Conservation (phyloP, 352 stramenopile species). For the Pseudoperonospora humuli region DNA sequence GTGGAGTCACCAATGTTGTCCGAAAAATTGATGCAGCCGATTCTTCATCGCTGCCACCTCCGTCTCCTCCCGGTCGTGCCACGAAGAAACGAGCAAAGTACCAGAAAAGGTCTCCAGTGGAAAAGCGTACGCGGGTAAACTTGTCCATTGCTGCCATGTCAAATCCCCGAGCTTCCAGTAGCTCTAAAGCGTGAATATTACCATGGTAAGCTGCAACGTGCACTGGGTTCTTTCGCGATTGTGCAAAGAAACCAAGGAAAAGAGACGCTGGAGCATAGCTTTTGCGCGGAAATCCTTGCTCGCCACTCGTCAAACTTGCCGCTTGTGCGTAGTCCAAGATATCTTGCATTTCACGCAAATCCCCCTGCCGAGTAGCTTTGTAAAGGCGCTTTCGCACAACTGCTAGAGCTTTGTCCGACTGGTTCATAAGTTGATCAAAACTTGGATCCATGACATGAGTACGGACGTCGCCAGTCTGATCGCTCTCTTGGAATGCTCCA, state of each 20-base stretch:
- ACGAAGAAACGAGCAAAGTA: constrained; percentile 74
- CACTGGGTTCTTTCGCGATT: constrained; percentile 72
- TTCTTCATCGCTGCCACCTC: constrained; percentile 39
- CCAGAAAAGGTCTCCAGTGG: constrained; percentile 75
- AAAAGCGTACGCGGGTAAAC: constrained; percentile 69
- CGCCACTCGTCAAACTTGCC: constrained; percentile 26
- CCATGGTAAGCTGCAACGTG: constrained; percentile 70
- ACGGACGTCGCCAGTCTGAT: constrained; percentile 66
- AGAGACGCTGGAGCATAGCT: constrained; percentile 43
- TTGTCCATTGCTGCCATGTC: constrained; percentile 65
- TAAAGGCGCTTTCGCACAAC: constrained; percentile 64
- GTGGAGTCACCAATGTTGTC: constrained; percentile 70
- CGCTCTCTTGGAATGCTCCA: constrained; percentile 71
- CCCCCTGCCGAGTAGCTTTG: constrained; percentile 55
- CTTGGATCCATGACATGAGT: constrained; percentile 50
- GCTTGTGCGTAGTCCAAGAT: constrained; percentile 47
- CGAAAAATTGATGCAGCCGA: constrained; percentile 71
- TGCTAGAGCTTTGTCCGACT: constrained; percentile 41
- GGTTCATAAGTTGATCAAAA: constrained; percentile 49
- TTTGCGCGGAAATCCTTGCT: constrained; percentile 47
- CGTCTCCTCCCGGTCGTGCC: constrained; percentile 28
- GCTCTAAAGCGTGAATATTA: constrained; percentile 56
- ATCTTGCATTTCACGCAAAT: constrained; percentile 55
- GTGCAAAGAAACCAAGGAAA: constrained; percentile 48
- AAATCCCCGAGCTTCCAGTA: constrained; percentile 51